phyloP scores from a whole-genome alignment of 148 eudicot genomes.

The Simmondsia chinensis region DNA sequence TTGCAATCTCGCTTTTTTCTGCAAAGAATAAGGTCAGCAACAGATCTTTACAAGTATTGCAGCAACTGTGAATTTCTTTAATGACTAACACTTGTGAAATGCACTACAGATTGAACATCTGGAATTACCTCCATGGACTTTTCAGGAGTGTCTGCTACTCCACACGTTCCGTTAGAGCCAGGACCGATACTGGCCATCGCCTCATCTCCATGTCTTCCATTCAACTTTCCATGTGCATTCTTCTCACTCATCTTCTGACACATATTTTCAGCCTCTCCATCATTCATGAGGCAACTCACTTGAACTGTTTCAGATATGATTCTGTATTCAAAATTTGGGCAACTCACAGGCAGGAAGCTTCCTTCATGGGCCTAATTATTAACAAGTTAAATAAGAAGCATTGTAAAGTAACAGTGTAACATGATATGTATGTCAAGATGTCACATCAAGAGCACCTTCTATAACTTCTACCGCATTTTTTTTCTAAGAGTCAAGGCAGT shows the following conservation, averaged over 20 bases:
- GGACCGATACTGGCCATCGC: constrained; percentile 8
- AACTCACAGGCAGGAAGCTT: constrained; percentile 23
- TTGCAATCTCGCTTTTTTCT: constrained; percentile 34
- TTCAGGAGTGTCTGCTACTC: constrained; percentile 19
- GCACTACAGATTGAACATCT: constrained; percentile 21
- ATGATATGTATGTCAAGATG: no score
- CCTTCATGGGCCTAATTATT: constrained; percentile 10
- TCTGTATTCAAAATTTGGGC: constrained; percentile 12
- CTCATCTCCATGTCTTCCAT: constrained; percentile 20
- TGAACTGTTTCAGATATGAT: constrained; percentile 39
- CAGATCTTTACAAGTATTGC: neutral
- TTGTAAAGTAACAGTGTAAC: no score
- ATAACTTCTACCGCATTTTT: no score
- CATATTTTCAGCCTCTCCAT: constrained; percentile 21
- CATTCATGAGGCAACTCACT: constrained; percentile 18
- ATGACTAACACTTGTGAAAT: neutral
- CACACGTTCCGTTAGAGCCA: constrained; percentile 19
- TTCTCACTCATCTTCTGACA: constrained; percentile 18
- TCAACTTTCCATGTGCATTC: constrained; percentile 8
- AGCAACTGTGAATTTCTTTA: neutral
- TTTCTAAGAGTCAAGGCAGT: no score
- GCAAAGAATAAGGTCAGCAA: constrained; percentile 13
- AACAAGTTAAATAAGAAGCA: constrained; percentile 2
- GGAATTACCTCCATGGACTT: constrained; percentile 14
- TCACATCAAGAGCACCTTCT: no score